Evolutionary conservation across 352 stramenopile species (phyloP).

Genomic region (Globisporangium uncinulatum): DNA sequence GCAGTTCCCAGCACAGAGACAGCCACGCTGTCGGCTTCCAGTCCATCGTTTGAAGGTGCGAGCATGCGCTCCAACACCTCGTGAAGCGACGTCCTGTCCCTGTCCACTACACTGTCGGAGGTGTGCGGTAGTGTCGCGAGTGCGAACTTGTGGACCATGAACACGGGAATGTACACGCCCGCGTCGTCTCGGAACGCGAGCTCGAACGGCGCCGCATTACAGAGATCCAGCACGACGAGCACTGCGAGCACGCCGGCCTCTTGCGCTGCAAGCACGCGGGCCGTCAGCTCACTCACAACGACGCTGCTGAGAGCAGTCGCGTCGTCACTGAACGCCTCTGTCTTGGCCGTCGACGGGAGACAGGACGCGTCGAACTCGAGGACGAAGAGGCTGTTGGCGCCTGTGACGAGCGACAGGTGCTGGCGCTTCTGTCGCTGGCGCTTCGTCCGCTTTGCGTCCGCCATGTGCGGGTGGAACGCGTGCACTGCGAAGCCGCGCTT

Average conservation of each 20-base stretch:
- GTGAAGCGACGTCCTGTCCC: constrained; percentile 13
- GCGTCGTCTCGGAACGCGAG: constrained; percentile 39
- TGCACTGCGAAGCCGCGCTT: constrained; percentile 48
- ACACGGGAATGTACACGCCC: constrained; percentile 65
- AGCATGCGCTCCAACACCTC: constrained; percentile 21
- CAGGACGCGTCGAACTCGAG: constrained; percentile 35
- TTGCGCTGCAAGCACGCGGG: constrained; percentile 51
- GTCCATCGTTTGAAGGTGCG: not conserved
- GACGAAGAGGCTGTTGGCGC: constrained; percentile 37
- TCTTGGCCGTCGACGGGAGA: not conserved
- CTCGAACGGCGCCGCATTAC: constrained; percentile 51
- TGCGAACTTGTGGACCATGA: constrained; percentile 37
- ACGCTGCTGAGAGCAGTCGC: constrained; percentile 18
- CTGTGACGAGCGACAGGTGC: constrained; percentile 23
- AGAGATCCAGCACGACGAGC: constrained; percentile 55
- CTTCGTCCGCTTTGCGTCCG: constrained; percentile 24
- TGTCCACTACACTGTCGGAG: not conserved
- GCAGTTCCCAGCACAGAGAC: not conserved
- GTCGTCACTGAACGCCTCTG: not conserved
- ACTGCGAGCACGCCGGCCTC: constrained; percentile 50
- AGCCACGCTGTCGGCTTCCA: not conserved
- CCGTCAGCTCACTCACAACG: constrained; percentile 38
- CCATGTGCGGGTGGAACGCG: constrained; percentile 44
- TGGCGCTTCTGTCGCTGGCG: constrained; percentile 40
- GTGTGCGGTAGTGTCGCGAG: constrained; percentile 1